A percentile compares a stretch with the other conserved stretches of the same genome.
Conservation (phyloP, 73 alveolate genomes). For the Paramecium biaurelia region DNA sequence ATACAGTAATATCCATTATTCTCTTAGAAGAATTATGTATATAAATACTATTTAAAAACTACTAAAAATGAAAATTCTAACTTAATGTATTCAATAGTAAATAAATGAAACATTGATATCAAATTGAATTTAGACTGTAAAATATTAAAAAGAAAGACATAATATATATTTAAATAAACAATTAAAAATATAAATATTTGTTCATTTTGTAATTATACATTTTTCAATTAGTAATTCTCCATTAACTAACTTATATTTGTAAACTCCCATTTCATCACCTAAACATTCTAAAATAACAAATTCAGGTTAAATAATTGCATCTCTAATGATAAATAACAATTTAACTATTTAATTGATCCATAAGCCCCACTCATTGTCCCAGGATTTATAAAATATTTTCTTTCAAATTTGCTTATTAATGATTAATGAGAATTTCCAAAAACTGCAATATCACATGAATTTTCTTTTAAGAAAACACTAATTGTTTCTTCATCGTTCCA, state of each 20-base stretch:
- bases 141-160: too few species aligned
- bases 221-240: constrained; percentile 61
- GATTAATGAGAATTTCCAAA: constrained; percentile 94
- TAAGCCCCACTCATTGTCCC: constrained; percentile 97
- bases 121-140: too few species aligned
- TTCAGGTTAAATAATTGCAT: constrained; percentile 20
- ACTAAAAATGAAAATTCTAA: too few species aligned
- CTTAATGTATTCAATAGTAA: background rate
- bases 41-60: too few species aligned
- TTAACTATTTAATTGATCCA: constrained; percentile 65
- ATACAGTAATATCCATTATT: too few species aligned
- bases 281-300: constrained; percentile 76
- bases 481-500: constrained; percentile 97
- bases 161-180: background rate
- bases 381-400: constrained; percentile 96
- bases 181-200: background rate
- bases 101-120: too few species aligned
- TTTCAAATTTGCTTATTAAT: constrained; percentile 84
- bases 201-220: constrained; percentile 52
- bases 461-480: constrained; percentile 81
- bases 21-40: background rate
- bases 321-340: constrained; percentile 31
- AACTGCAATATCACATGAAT: constrained; percentile 90
- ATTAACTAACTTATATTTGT: constrained; percentile 68
- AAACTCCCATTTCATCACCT: constrained; percentile 77